These are phyloP conservation scores for Trichophyton benhamiae DNA, from an alignment of 2,329 filamentous ascomycete genomes.

Conservation along the genomic window DNA sequence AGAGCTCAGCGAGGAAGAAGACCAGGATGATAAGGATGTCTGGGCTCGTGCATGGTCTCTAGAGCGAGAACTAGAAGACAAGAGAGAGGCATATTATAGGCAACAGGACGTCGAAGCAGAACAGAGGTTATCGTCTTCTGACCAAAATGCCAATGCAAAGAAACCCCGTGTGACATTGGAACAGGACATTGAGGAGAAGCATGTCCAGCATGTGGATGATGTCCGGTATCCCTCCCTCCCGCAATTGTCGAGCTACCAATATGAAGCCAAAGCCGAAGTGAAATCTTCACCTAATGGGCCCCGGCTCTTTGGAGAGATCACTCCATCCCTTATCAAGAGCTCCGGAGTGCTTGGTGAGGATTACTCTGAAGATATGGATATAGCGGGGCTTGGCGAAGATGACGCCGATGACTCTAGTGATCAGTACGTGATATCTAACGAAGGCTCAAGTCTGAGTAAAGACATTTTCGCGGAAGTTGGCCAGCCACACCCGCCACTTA, in stretches of 20 bases:
- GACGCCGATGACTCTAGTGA: conserved; percentile 17
- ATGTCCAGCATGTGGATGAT: conserved; percentile 16
- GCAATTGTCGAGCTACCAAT: conserved; percentile 25
- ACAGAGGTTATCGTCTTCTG: conserved; percentile 14
- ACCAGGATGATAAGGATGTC: conserved; percentile 25
- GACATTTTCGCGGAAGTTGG: conserved; percentile 7
- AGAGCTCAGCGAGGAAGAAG: conserved; percentile 29
- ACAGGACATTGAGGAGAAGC: conserved; percentile 6
- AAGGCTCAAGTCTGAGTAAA: conserved; percentile 8
- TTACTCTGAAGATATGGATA: conserved; percentile 18
- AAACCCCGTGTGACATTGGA: conserved; percentile 11
- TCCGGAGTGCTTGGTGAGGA: conserved; percentile 37
- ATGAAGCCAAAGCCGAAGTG: conserved; percentile 13
- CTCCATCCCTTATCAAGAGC: conserved; percentile 42
- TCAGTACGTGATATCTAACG: conserved; percentile 27
- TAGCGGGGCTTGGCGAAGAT: conserved; percentile 14
- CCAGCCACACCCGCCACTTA: conserved; percentile 9
- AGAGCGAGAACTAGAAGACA: conserved; percentile 23
- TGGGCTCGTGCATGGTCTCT: too few relatives aligned
- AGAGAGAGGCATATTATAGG: conserved; percentile 16
- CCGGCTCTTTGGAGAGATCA: conserved; percentile 51
- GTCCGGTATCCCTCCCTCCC: conserved; percentile 35
- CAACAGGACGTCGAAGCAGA: too few relatives aligned
- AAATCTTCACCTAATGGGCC: conserved; percentile 14
- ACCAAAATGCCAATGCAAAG: conserved; percentile 9